Percentiles rank a stretch among this genome's conserved stretches.
These are phyloP conservation scores for Cystofilobasidium macerans DNA, from an alignment of 768 basidiomycete species.

Conservation along the genomic window DNA sequence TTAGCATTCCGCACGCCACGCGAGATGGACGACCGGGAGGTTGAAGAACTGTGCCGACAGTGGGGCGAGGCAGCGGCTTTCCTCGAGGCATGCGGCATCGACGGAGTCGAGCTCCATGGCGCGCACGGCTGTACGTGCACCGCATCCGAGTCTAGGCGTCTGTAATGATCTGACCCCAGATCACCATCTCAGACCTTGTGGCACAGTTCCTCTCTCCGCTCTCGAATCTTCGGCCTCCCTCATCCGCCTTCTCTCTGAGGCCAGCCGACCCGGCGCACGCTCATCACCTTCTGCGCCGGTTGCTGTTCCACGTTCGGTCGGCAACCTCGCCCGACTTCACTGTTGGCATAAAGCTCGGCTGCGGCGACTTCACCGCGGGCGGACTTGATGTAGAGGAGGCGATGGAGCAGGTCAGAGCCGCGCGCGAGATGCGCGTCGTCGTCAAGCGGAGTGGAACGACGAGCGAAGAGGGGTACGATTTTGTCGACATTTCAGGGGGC, in stretches of 20 bases:
- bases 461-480: slow-evolving; percentile 60
- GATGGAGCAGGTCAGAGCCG: neutral
- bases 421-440: neutral
- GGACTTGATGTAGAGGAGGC: neutral
- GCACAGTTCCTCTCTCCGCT: slow-evolving; percentile 60
- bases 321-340: neutral
- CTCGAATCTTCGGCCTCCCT: neutral
- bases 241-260: neutral
- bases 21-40: slow-evolving; percentile 51
- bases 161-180: neutral
- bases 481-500: slow-evolving; percentile 79
- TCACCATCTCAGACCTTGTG: slow-evolving; percentile 53
- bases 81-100: slow-evolving; percentile 61
- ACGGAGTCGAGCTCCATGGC: slow-evolving; percentile 73
- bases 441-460: slow-evolving; percentile 43
- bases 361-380: slow-evolving; percentile 6
- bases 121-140: slow-evolving; percentile 67
- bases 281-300: slow-evolving; percentile 1
- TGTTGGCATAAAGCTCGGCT: slow-evolving; percentile 9
- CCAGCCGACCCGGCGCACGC: neutral
- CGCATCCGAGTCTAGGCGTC: neutral
- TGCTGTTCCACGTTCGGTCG: neutral
- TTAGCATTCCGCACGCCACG: slow-evolving; percentile 56
- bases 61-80: slow-evolving; percentile 60
- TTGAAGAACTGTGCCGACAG: slow-evolving; percentile 49